Conservation (phyloP, 2,329 filamentous ascomycete species). For the Blastomyces parvus region DNA sequence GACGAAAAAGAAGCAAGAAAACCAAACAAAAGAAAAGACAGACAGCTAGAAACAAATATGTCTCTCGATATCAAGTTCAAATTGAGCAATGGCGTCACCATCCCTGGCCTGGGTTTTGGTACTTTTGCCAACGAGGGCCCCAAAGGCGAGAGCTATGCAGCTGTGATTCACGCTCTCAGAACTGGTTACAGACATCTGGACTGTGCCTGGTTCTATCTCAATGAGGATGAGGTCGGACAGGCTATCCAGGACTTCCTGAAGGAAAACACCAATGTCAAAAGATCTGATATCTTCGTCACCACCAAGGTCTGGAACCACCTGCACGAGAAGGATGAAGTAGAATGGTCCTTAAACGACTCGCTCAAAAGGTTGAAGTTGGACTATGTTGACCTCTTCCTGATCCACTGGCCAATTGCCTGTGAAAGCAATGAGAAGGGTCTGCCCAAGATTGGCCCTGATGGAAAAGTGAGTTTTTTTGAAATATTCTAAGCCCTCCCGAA, state of each 20-base stretch:
- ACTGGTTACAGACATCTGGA: constrained; percentile 48
- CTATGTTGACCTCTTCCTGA: constrained; percentile 61
- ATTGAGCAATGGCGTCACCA: constrained; percentile 50
- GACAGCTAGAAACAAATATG: constrained; percentile 35
- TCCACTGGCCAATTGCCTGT: constrained; percentile 44
- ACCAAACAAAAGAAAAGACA: not conserved
- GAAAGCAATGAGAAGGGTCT: constrained; percentile 41
- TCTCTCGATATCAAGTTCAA: constrained; percentile 45
- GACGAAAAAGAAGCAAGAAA: not conserved
- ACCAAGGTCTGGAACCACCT: constrained; percentile 48
- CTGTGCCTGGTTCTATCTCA: constrained; percentile 48
- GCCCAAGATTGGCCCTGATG: constrained; percentile 43
- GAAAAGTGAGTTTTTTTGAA: constrained; percentile 33
- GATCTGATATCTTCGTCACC: constrained; percentile 43
- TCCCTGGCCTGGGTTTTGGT: constrained; percentile 56
- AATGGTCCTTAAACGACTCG: constrained; percentile 48
- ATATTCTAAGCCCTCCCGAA: too few species aligned
- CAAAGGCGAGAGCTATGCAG: constrained; percentile 49
- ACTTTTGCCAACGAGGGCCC: constrained; percentile 57
- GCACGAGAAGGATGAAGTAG: constrained; percentile 39
- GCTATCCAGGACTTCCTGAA: constrained; percentile 48
- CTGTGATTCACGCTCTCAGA: constrained; percentile 41
- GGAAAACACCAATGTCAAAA: constrained; percentile 39
- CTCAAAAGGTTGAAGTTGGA: constrained; percentile 57
- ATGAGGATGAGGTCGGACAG: constrained; percentile 46